These are phyloP conservation scores for Yamadazyma oceani DNA, from an alignment of 1,139 yeast genomes.

Conservation along the genomic window DNA sequence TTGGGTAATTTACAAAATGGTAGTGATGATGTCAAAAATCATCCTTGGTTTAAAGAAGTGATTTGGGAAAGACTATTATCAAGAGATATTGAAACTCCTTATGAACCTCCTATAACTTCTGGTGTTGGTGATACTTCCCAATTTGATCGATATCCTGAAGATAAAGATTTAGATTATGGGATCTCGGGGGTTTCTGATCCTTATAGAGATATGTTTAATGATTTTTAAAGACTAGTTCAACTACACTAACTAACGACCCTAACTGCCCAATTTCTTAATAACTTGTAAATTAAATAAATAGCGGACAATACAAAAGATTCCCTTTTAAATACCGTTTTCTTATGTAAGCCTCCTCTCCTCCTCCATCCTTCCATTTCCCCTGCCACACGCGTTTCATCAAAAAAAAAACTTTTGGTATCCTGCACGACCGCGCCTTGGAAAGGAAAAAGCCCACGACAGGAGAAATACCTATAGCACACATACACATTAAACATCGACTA, in stretches of 20 bases:
- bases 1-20: conserved; percentile 61
- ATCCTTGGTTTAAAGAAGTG: conserved; percentile 60
- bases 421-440: too few relatives aligned
- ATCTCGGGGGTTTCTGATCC: conserved; percentile 46
- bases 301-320: not conserved
- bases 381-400: too few relatives aligned
- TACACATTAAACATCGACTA: too few relatives aligned
- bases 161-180: conserved; percentile 54
- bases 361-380: too few relatives aligned
- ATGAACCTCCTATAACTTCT: conserved; percentile 62
- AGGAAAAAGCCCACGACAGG: too few relatives aligned
- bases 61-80: conserved; percentile 59
- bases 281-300: too few relatives aligned
- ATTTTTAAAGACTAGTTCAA: conserved; percentile 32
- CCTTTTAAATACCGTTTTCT: not conserved
- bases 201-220: conserved; percentile 48
- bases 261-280: not conserved
- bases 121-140: conserved; percentile 67
- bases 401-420: too few relatives aligned
- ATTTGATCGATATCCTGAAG: conserved; percentile 60
- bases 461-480: too few relatives aligned
- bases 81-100: conserved; percentile 62
- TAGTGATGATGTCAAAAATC: conserved; percentile 55
- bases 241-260: not conserved
- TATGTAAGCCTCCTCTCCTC: not conserved